phyloP scores from a whole-genome alignment of 208 protist species.

The Porcisia hertigi region DNA sequence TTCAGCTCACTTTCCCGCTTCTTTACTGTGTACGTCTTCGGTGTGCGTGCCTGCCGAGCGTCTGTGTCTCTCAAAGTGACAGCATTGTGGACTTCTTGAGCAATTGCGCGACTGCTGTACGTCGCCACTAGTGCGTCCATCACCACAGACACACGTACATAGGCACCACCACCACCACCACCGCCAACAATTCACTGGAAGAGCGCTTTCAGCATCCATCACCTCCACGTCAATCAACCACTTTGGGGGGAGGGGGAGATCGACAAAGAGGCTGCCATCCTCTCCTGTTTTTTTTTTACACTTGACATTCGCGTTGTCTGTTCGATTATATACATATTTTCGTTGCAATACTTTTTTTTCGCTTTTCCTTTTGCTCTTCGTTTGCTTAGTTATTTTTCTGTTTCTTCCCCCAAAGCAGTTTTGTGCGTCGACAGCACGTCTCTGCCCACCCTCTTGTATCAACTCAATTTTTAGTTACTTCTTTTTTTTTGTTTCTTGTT shows the following conservation, averaged over 20 bases:
- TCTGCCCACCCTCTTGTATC: too few species aligned
- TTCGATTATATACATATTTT: not conserved
- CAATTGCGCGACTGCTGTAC: not conserved
- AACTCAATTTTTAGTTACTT: too few species aligned
- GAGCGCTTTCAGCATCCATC: not conserved
- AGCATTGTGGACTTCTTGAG: not conserved
- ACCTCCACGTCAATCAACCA: not conserved
- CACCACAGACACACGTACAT: not conserved
- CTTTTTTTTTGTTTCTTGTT: too few species aligned
- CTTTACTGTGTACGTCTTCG: not conserved
- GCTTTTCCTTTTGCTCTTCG: not conserved
- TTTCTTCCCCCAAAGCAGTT: not conserved
- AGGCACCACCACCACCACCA: not conserved
- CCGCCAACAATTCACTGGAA: too few species aligned
- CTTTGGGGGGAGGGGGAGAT: not conserved
- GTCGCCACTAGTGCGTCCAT: not conserved
- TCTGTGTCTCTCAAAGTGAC: not conserved
- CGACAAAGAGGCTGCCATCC: not conserved
- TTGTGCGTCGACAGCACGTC: not conserved
- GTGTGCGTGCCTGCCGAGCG: not conserved
- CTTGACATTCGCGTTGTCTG: not conserved
- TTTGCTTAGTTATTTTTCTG: not conserved
- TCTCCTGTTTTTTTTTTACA: not conserved
- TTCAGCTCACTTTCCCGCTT: conserved; percentile 4
- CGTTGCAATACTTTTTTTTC: not conserved